Percentiles rank a stretch among this genome's conserved stretches.
Conservation (phyloP, 192 early-diverging fungal species). For the Coemansia sp. region DNA sequence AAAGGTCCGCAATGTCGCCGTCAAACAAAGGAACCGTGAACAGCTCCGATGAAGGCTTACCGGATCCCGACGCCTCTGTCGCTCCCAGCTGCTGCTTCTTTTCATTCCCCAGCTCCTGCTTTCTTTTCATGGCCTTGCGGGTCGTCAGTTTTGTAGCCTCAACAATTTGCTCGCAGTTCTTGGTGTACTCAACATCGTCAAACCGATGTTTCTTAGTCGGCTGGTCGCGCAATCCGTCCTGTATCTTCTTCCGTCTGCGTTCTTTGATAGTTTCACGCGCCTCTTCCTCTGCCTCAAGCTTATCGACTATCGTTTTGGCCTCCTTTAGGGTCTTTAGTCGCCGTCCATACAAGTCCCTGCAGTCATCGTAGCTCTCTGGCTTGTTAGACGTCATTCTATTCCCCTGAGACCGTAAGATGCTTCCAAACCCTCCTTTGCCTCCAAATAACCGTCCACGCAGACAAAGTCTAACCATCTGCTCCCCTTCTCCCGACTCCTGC, state of each 20-base stretch:
- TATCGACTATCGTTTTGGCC: constrained; percentile 70
- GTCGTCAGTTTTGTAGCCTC: constrained; percentile 65
- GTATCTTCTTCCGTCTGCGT: constrained; percentile 85
- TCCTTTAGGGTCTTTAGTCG: constrained; percentile 88
- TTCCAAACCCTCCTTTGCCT: constrained; percentile 98
- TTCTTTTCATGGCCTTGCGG: constrained; percentile 23
- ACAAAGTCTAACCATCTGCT: constrained; percentile 20
- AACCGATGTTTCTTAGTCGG: constrained; percentile 74
- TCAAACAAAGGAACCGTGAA: background rate
- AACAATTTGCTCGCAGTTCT: constrained; percentile 65
- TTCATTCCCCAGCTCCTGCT: background rate
- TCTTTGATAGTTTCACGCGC: constrained; percentile 42
- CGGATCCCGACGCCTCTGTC: background rate
- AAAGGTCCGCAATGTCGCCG: constrained; percentile 21
- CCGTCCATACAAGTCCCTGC: constrained; percentile 88
- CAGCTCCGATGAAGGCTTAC: background rate
- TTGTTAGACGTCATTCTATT: constrained; percentile 85
- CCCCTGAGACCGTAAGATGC: constrained; percentile 89
- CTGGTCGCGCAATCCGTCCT: constrained; percentile 66
- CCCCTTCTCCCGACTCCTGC: background rate
- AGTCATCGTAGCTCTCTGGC: constrained; percentile 89
- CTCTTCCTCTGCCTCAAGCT: constrained; percentile 24
- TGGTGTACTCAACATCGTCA: constrained; percentile 77
- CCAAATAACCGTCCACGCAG: constrained; percentile 58
- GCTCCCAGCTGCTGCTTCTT: background rate